Conservation (phyloP, 257 asterid genomes). For the Coffea canephora region DNA sequence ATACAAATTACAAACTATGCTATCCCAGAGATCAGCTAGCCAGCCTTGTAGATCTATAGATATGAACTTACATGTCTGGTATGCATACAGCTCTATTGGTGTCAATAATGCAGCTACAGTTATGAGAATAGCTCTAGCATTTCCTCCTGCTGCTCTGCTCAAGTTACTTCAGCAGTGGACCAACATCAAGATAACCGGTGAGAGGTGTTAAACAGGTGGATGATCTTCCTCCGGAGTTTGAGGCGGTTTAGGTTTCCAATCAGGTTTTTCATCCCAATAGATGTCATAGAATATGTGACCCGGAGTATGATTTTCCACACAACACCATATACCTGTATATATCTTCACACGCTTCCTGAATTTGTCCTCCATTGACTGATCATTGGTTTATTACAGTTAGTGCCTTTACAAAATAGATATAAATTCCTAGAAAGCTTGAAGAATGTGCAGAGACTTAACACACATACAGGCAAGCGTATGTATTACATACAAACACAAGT, state of each 20-base stretch:
- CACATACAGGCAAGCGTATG: no score
- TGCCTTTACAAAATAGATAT: neutral
- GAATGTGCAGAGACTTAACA: neutral
- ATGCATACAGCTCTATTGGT: neutral
- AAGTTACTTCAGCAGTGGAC: neutral
- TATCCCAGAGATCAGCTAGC: neutral
- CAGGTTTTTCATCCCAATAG: constrained; percentile 95
- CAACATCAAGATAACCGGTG: neutral
- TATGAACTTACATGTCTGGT: neutral
- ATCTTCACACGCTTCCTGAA: constrained; percentile 83
- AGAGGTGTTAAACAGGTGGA: constrained; percentile 58
- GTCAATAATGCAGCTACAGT: neutral
- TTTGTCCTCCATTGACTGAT: constrained; percentile 66
- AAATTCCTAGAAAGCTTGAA: neutral
- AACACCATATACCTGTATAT: constrained; percentile 94
- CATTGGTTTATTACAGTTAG: constrained; percentile 1
- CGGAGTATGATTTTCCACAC: constrained; percentile 60
- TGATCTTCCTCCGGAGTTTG: constrained; percentile 84
- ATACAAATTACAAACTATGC: neutral
- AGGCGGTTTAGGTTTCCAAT: constrained; percentile 88
- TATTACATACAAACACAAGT: neutral
- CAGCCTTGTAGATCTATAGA: neutral
- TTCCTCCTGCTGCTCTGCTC: neutral
- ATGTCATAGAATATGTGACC: constrained; percentile 93
- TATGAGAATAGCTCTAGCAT: neutral